A percentile compares a stretch with the other conserved stretches of the same genome.
Conservation (phyloP, 164 flowering plant species). For the Nymphaea colorata region DNA sequence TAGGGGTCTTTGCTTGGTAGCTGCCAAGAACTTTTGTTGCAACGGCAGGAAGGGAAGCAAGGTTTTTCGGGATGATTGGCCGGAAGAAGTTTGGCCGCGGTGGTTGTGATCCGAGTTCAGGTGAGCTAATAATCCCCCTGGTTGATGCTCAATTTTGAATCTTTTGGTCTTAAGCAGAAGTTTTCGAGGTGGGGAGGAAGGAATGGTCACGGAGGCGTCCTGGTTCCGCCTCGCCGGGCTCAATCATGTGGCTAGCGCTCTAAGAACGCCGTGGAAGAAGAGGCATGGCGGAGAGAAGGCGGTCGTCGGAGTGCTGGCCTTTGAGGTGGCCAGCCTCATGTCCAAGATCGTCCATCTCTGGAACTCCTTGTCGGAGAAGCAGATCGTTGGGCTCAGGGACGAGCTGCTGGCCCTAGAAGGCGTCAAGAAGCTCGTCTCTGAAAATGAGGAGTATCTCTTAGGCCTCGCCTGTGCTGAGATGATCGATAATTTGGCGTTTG, state of each 20-base stretch:
- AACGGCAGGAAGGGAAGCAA: too few species aligned
- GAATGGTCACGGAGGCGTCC: conserved; percentile 19
- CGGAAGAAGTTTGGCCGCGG: too few species aligned
- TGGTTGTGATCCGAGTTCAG: too few species aligned
- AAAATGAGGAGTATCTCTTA: conserved; percentile 51
- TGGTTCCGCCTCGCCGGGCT: conserved; percentile 41
- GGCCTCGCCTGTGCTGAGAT: conserved; percentile 47
- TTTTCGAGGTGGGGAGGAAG: neutral
- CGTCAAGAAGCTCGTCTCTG: conserved; percentile 70
- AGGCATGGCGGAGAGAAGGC: conserved; percentile 27
- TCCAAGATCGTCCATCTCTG: conserved; percentile 69
- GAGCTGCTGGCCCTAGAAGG: conserved; percentile 48
- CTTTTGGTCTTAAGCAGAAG: too few species aligned
- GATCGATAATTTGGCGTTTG: conserved; percentile 33
- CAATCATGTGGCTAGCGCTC: conserved; percentile 27
- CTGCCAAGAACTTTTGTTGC: too few species aligned
- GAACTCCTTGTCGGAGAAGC: conserved; percentile 62
- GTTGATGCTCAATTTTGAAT: too few species aligned
- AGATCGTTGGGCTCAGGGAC: conserved; percentile 39
- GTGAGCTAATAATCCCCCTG: too few species aligned
- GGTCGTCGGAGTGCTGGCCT: conserved; percentile 59
- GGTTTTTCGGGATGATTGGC: too few species aligned
- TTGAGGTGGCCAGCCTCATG: conserved; percentile 83
- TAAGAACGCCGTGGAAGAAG: conserved; percentile 18
- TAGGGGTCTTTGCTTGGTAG: too few species aligned